Conservation (phyloP, 495 filamentous ascomycete species). For the Penicillium atrosanguineum region DNA sequence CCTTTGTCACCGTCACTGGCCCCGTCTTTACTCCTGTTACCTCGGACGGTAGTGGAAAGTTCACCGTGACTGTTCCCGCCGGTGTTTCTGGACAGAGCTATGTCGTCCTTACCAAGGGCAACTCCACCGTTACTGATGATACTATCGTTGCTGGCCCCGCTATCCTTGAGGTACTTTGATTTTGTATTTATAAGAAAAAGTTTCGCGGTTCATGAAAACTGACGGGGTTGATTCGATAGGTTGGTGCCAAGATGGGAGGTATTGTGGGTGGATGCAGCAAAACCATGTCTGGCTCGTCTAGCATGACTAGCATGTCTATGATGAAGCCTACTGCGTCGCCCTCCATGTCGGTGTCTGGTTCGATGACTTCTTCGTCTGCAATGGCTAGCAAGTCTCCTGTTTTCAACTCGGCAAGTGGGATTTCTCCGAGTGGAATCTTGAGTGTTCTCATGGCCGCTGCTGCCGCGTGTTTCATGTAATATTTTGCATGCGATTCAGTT, state of each 20-base stretch:
- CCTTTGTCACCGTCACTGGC: constrained; percentile 40
- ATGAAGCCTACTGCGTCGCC: background rate
- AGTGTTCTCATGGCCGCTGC: background rate
- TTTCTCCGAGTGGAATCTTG: background rate
- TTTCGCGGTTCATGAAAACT: background rate
- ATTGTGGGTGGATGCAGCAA: background rate
- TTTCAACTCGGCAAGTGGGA: background rate
- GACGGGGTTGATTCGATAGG: background rate
- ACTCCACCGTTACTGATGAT: constrained; percentile 20
- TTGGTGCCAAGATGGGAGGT: background rate
- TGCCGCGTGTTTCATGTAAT: background rate
- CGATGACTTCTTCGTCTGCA: background rate
- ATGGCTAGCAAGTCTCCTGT: background rate
- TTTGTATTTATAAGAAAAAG: constrained; percentile 1
- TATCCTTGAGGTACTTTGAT: constrained; percentile 30
- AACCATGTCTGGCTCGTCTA: background rate
- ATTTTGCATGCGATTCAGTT: background rate
- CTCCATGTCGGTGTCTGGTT: constrained; percentile 5
- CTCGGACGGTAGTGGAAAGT: constrained; percentile 24
- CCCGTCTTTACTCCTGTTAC: constrained; percentile 31
- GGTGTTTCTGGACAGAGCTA: constrained; percentile 37
- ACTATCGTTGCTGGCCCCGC: constrained; percentile 36
- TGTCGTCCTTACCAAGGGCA: constrained; percentile 33
- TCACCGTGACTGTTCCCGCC: constrained; percentile 32
- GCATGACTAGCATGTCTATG: constrained; percentile 4